Percentiles rank a stretch among this genome's conserved stretches.
These are phyloP conservation scores for Yueomyces sp. DNA, from an alignment of 1,139 yeast species.

Conservation along the genomic window DNA sequence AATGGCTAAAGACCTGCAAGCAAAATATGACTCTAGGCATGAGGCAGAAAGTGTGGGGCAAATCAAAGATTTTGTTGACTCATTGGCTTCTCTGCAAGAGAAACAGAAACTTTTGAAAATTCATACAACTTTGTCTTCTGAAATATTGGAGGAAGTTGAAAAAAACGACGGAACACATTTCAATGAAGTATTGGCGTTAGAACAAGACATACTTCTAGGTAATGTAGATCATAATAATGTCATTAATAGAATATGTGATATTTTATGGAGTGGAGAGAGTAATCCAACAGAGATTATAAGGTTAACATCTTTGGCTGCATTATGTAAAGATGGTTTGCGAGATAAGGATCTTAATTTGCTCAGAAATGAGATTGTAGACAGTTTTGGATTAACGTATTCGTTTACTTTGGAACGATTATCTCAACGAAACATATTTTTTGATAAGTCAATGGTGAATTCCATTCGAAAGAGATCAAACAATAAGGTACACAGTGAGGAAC, in stretches of 20 bases:
- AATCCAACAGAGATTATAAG: constrained; percentile 9
- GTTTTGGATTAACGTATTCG: constrained; percentile 17
- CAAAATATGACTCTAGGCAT: constrained; percentile 52
- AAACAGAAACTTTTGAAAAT: constrained; percentile 58
- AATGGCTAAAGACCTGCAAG: constrained; percentile 59
- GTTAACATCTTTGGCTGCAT: constrained; percentile 15
- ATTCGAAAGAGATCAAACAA: constrained; percentile 1
- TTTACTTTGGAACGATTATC: constrained; percentile 17
- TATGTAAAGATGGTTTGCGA: constrained; percentile 16
- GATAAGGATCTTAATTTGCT: constrained; percentile 18
- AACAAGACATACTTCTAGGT: constrained; percentile 35
- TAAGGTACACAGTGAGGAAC: not conserved
- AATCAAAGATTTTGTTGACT: constrained; percentile 60
- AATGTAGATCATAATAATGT: constrained; percentile 12
- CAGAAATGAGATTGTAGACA: constrained; percentile 18
- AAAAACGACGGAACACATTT: constrained; percentile 29
- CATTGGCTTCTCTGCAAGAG: constrained; percentile 52
- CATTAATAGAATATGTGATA: constrained; percentile 13
- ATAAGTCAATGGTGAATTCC: constrained; percentile 6
- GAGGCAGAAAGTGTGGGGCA: constrained; percentile 48
- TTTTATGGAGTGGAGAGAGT: constrained; percentile 16
- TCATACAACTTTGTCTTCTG: constrained; percentile 70
- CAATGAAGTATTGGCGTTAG: constrained; percentile 50
- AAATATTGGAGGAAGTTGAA: constrained; percentile 43
- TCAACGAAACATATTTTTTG: constrained; percentile 10